Base-by-base conservation (phyloP, 768 basidiomycete species). In the Amanita pseudoporphyria region DNA sequence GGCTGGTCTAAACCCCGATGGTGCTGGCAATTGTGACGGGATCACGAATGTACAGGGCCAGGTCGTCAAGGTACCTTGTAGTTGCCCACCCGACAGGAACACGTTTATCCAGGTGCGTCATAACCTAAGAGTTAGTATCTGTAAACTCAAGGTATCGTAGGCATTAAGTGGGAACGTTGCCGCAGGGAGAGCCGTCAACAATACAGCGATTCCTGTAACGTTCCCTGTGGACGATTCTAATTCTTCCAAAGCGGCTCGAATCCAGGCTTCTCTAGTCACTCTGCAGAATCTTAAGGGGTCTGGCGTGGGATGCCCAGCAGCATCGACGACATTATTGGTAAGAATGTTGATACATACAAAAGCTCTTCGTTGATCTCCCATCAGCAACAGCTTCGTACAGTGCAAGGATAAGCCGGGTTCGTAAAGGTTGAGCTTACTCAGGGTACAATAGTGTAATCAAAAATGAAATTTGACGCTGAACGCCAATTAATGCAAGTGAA, bases 261-360 rank as follows among this genome's bases (percentile, higher is more conserved):
- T 87, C 52, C 66, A 77, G 41, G 72, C 83, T 22, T 72, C 78
- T 5, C 58, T 79, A 9, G 73, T 84, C 32, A 82, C 85, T 5
- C 66, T 87, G n/a, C 86, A 88, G 66, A 88, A 87, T 62, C 61
- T 87, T 36, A 67, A 72, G 43, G 85, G 84, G 1, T 70, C 81
- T 0, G 86, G 84, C 33, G 62, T 71, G 5, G 86, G 84, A 12
- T 52, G 36, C 13, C 44, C 36, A 24, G 43, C 60, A 21, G 52
- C 58, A 14, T 62, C 62, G 13, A 61, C 58, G 6, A 61, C 62
- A 9, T 53, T 62, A 2, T 53, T 50, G 35, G 61, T 46, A 46
- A 18, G 45, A 16, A 33, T 56, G 48, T 18, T 54, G 22, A 9
- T 6, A n/a, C 21, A 16, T 19, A 32, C 37, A 51, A 5, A 36